phyloP scores from a whole-genome alignment of 345 rosid species.

The Atalantia buxifolia region DNA sequence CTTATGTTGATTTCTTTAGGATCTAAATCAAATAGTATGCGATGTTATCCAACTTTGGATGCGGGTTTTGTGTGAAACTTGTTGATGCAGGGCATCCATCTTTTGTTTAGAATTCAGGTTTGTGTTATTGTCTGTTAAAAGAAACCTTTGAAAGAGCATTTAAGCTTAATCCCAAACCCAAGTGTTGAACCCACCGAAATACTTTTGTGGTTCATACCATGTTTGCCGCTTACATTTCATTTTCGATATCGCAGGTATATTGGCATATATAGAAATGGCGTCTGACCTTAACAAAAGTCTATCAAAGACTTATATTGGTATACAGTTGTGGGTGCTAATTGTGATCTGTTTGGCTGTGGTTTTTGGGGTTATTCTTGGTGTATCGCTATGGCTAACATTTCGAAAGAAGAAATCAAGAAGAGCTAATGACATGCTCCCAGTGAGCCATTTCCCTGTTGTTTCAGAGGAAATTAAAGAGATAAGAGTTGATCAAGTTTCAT shows the following conservation, averaged over 20 bases:
- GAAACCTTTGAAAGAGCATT: neutral
- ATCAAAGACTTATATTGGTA: slow-evolving; percentile 49
- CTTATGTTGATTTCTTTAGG: neutral
- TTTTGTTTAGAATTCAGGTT: slow-evolving; percentile 3
- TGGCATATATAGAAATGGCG: slow-evolving; percentile 43
- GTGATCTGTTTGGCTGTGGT: slow-evolving; percentile 55
- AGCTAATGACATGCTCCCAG: slow-evolving; percentile 45
- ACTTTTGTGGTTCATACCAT: neutral
- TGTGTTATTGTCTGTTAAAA: neutral
- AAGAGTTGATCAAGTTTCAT: slow-evolving; percentile 70
- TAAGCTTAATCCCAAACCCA: neutral
- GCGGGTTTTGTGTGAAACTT: slow-evolving; percentile 8
- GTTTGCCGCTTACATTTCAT: neutral
- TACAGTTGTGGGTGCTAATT: slow-evolving; percentile 73
- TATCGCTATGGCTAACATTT: slow-evolving; percentile 73
- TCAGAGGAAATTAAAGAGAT: slow-evolving; percentile 91
- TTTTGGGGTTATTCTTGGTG: slow-evolving; percentile 46
- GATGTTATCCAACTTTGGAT: slow-evolving; percentile 1
- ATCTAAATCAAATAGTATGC: neutral
- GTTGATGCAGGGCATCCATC: neutral
- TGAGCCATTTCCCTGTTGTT: slow-evolving; percentile 39
- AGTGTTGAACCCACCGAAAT: neutral
- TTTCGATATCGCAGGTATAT: slow-evolving; percentile 31
- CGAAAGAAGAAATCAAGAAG: slow-evolving; percentile 70
- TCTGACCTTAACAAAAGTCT: slow-evolving; percentile 56